These are phyloP conservation scores for Glarea lozoyensis DNA, from an alignment of 495 filamentous ascomycete species.

Conservation along the genomic window DNA sequence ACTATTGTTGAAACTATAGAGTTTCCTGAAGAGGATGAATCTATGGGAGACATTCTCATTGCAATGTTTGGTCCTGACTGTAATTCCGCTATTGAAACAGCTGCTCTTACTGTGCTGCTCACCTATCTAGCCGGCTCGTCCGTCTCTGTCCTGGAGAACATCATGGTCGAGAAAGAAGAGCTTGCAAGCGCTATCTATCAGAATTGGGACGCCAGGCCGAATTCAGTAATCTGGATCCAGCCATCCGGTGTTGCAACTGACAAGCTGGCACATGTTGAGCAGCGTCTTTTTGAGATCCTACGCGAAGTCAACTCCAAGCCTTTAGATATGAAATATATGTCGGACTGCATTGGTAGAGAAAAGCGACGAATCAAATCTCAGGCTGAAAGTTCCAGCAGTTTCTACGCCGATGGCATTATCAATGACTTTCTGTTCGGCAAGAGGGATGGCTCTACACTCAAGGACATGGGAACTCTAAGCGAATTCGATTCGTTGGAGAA, in stretches of 20 bases:
- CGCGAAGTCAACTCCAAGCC: constrained; percentile 69
- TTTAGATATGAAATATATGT: constrained; percentile 81
- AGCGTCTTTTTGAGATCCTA: constrained; percentile 75
- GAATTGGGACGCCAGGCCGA: constrained; percentile 67
- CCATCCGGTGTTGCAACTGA: constrained; percentile 79
- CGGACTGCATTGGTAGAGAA: constrained; percentile 74
- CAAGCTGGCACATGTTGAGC: constrained; percentile 72
- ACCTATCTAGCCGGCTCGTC: constrained; percentile 87
- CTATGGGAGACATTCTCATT: constrained; percentile 74
- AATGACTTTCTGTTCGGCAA: constrained; percentile 86
- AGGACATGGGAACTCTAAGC: constrained; percentile 53
- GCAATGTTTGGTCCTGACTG: constrained; percentile 78
- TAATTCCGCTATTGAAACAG: constrained; percentile 49
- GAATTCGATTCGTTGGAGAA: constrained; percentile 69
- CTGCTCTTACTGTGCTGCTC: constrained; percentile 67
- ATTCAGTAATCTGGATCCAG: constrained; percentile 71
- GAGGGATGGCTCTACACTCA: constrained; percentile 72
- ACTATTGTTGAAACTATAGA: constrained; percentile 68
- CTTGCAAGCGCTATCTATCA: constrained; percentile 76
- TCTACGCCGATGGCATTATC: constrained; percentile 74
- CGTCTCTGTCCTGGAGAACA: constrained; percentile 83
- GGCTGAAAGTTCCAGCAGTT: constrained; percentile 63
- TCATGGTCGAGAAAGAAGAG: constrained; percentile 87
- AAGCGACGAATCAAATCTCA: constrained; percentile 68
- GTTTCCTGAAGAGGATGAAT: constrained; percentile 96